Evolutionary conservation across 306 rosid genomes (phyloP).

Genomic region (Corylus americana): DNA sequence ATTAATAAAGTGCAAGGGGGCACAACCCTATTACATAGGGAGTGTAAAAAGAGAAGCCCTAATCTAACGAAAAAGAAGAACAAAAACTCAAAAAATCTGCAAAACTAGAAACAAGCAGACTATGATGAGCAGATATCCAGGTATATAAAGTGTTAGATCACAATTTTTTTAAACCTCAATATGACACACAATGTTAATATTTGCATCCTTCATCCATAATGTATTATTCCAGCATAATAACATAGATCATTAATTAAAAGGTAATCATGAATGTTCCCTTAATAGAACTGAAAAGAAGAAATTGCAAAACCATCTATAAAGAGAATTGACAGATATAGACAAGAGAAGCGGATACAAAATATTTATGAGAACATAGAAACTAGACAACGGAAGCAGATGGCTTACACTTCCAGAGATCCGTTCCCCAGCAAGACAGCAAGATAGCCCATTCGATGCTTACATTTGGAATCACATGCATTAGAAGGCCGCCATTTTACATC

Average conservation of each 20-base stretch:
- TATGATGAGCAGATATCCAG: too few relatives aligned
- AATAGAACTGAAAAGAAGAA: slow-evolving; percentile 10
- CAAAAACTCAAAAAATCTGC: too few relatives aligned
- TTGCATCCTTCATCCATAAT: background rate
- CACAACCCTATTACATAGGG: too few relatives aligned
- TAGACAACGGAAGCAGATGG: slow-evolving; percentile 31
- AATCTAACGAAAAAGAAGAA: too few relatives aligned
- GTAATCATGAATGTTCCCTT: background rate
- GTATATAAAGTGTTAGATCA: background rate
- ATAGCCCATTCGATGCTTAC: slow-evolving; percentile 78
- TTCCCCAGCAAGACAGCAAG: slow-evolving; percentile 91
- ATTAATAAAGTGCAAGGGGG: too few relatives aligned
- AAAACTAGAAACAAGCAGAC: too few relatives aligned
- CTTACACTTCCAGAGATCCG: slow-evolving; percentile 97
- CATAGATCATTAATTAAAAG: slow-evolving; percentile 8
- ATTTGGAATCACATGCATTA: slow-evolving; percentile 33
- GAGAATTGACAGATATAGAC: slow-evolving; percentile 10
- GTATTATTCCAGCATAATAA: background rate
- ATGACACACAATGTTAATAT: slow-evolving; percentile 18
- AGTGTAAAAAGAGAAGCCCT: too few relatives aligned
- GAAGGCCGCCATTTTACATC: slow-evolving; percentile 93
- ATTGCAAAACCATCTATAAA: slow-evolving; percentile 8
- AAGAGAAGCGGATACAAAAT: slow-evolving; percentile 22
- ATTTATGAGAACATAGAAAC: background rate
- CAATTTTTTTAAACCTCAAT: slow-evolving; percentile 11